Evolutionary conservation across 2,329 filamentous ascomycete genomes (phyloP), one percentile per base, ranked within the genome.

Genomic region (Penicillium sp.): DNA sequence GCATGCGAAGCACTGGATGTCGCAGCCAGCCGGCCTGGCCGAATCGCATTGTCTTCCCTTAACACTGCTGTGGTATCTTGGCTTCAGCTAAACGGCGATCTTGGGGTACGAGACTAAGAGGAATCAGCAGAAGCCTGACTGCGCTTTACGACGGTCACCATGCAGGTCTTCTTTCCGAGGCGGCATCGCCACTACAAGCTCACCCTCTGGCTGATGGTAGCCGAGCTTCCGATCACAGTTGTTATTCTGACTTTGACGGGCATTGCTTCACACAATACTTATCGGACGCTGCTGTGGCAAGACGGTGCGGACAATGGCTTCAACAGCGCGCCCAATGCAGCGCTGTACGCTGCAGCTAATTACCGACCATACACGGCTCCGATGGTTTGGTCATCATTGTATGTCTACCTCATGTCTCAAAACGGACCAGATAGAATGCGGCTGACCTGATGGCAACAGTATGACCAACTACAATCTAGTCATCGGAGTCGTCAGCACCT

Each of bases 371-470:
- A 84, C 31, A 78, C 76, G 20, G 76, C 76, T 11, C 86, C 86
- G 14, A 70, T 83, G 57, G 80, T 86, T 20, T 88, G 86, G 86
- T 86, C 83, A 69, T 75, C 75, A 71, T 85, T 85, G 86, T 88
- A 79, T 75, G 80, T 65, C 34, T 50, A 43, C 41, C 7, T 61
- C 22, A 4, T 47, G 12, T 12, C 48, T 17, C n/a, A 28, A 22
- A 14, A 20, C 37, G 12, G 39, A 52, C 20, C 12, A 7, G 5
- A 37, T 22, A 20, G 45, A 35, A 28, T n/a, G 38, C 15, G 20
- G 39, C 68, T 70, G 25, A 65, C 59, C 17, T 14, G 53, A 14
- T 15, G 15, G 58, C 15, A 15, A 59, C 68, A 88, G 86, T 68
- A 79, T 84, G 63, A 87, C 85, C 8, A 79, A 83, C 59, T 88